A percentile compares a stretch with the other conserved stretches of the same genome.
Evolutionary conservation across 352 stramenopile genomes (phyloP).

Genomic region (Phytophthora ohioensis): DNA sequence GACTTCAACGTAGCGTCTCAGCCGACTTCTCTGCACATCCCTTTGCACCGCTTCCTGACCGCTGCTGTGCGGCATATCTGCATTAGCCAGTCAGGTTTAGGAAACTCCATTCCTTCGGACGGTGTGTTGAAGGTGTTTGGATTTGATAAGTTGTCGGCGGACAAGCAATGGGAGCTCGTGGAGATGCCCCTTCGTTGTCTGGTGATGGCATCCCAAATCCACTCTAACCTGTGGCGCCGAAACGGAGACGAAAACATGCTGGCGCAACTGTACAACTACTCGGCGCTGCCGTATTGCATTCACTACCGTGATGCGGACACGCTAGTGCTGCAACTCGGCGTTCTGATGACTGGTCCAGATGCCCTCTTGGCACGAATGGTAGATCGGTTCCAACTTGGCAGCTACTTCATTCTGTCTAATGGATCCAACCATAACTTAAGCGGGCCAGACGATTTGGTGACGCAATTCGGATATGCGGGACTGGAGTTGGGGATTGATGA

Average conservation of each 20-base stretch:
- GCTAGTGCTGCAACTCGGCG: slow-evolving; percentile 80
- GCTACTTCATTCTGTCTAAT: slow-evolving; percentile 61
- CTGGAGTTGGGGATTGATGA: slow-evolving; percentile 74
- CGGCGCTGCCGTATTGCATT: slow-evolving; percentile 86
- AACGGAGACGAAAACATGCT: slow-evolving; percentile 93
- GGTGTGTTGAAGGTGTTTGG: slow-evolving; percentile 66
- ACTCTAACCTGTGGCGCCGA: slow-evolving; percentile 87
- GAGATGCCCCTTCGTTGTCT: slow-evolving; percentile 85
- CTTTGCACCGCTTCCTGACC: slow-evolving; percentile 83
- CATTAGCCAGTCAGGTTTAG: slow-evolving; percentile 64
- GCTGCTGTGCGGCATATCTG: slow-evolving; percentile 77
- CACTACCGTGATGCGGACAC: slow-evolving; percentile 87
- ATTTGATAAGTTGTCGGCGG: slow-evolving; percentile 54
- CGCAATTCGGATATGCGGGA: slow-evolving; percentile 56
- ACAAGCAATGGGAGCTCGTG: slow-evolving; percentile 69
- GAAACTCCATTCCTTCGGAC: slow-evolving; percentile 53
- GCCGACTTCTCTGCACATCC: slow-evolving; percentile 80
- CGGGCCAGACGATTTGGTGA: slow-evolving; percentile 25
- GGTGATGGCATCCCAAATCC: slow-evolving; percentile 89
- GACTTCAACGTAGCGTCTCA: slow-evolving; percentile 71
- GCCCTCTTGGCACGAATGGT: slow-evolving; percentile 72
- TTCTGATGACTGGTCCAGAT: slow-evolving; percentile 74
- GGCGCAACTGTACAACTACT: slow-evolving; percentile 92
- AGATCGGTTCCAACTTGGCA: slow-evolving; percentile 80
- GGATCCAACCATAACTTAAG: slow-evolving; percentile 10